Conservation (phyloP, 129 eudicot species). For the Deinandra increscens region DNA sequence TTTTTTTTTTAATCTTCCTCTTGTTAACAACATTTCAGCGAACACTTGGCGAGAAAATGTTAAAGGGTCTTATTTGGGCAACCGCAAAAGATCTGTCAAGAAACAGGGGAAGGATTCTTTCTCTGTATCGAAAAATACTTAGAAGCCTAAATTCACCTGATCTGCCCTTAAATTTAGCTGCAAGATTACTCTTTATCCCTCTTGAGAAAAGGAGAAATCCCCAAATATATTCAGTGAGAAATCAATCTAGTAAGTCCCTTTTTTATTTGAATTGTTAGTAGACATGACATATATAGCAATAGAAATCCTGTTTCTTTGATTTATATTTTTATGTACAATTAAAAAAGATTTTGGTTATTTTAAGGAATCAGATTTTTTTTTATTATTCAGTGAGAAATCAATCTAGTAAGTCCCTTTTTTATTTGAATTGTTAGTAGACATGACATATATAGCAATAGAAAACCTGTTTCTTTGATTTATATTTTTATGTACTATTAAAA, state of each 20-base stretch:
- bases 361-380: too few species aligned
- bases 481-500: too few species aligned
- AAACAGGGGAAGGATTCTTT: slow-evolving; percentile 64
- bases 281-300: too few species aligned
- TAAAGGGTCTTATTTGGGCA: slow-evolving; percentile 81
- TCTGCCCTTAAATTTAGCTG: slow-evolving; percentile 74
- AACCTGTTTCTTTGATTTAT: neutral
- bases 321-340: too few species aligned
- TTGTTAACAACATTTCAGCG: slow-evolving; percentile 19
- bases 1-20: neutral
- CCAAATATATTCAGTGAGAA: slow-evolving; percentile 57
- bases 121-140: slow-evolving; percentile 69
- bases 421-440: too few species aligned
- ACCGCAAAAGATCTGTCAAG: slow-evolving; percentile 74
- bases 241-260: neutral
- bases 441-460: too few species aligned
- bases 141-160: slow-evolving; percentile 73
- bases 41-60: slow-evolving; percentile 40
- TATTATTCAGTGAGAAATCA: slow-evolving; percentile 40
- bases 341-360: too few species aligned
- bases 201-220: slow-evolving; percentile 77
- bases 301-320: neutral
- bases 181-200: slow-evolving; percentile 73
- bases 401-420: neutral
- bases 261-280: too few species aligned